Base-by-base conservation (phyloP, 768 basidiomycete genomes). In the Polyporus arcularius region DNA sequence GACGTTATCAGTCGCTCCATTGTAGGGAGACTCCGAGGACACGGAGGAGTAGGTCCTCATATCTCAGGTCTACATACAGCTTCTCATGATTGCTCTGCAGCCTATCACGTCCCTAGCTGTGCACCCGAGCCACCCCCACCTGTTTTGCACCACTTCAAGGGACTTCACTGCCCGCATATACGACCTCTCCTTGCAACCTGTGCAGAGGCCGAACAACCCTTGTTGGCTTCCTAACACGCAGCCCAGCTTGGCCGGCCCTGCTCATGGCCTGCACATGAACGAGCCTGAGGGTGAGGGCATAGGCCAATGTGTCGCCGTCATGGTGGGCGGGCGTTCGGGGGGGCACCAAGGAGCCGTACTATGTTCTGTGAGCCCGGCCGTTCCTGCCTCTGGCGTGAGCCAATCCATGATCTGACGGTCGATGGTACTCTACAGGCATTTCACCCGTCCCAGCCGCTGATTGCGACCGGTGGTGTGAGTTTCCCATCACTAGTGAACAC, bases 391-490 rank as follows among this genome's bases (percentile, higher is more conserved):
- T 16, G 14, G 9, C 18, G 9, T 9, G 26, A 47, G 12, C 9
- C 21, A 5, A 21, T 48, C 21, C 2, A 21, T 16, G 4, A 8
- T 15, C 7, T n/a, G n/a, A n/a, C 9, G 41, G 46, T 28, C 26
- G 21, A 43, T 45, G 10, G 35, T 39, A 4, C 26, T 28, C 45
- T 43, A 50, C 15, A 91, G 89, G 83, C 85, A 30, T 93, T 92
- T 72, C 88, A 92, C 69, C 79, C 83, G 0, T 72, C 73, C 10
- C 73, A 80, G 53, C 88, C 89, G 4, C 65, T 92, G 15, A 78
- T 93, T 53, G 90, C 89, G 10, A 93, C 91, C 15, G 88, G 89
- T 67, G 90, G 90, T 21, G 90, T 92, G 70, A 60, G 85, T 75
- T 6, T 12, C 30, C 32, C 21, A 26, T 26, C 21, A 26, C 21